These are phyloP conservation scores for Gleditsia sinensis DNA, from an alignment of 306 rosid species.

Conservation along the genomic window DNA sequence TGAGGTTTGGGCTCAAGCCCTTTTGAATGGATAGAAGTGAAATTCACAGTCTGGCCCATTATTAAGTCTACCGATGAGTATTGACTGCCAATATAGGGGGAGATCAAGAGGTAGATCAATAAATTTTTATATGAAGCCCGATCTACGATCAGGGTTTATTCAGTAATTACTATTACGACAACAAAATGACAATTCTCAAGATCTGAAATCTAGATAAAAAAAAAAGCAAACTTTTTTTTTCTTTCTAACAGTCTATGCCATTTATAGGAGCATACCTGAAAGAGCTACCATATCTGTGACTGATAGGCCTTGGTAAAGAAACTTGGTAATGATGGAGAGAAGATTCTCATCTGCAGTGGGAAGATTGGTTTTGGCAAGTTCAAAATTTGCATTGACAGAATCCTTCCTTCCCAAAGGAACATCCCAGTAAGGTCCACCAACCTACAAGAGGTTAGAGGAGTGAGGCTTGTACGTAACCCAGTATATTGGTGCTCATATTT, in stretches of 20 bases:
- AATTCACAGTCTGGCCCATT: too few species aligned
- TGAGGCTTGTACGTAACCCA: background rate
- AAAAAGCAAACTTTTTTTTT: background rate
- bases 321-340: conserved; percentile 65
- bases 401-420: conserved; percentile 98
- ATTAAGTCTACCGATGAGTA: background rate
- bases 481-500: too few species aligned
- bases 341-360: conserved; percentile 67
- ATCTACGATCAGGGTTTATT: too few species aligned
- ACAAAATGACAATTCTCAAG: background rate
- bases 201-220: background rate
- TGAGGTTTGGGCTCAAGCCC: too few species aligned
- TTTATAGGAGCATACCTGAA: conserved; percentile 49
- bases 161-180: background rate
- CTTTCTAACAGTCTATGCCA: background rate
- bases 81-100: conserved; percentile 9
- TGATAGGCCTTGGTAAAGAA: conserved; percentile 81
- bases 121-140: too few species aligned
- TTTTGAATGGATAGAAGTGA: too few species aligned
- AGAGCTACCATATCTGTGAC: conserved; percentile 88
- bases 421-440: conserved; percentile 97
- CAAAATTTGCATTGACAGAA: conserved; percentile 66
- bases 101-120: background rate
- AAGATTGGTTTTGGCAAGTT: conserved; percentile 62
- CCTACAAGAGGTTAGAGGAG: conserved; percentile 47